Evolutionary conservation across 1,284 basidiomycete genomes (phyloP), one percentile per base, ranked within the genome.

Genomic region (Leccinum griseonigrum): DNA sequence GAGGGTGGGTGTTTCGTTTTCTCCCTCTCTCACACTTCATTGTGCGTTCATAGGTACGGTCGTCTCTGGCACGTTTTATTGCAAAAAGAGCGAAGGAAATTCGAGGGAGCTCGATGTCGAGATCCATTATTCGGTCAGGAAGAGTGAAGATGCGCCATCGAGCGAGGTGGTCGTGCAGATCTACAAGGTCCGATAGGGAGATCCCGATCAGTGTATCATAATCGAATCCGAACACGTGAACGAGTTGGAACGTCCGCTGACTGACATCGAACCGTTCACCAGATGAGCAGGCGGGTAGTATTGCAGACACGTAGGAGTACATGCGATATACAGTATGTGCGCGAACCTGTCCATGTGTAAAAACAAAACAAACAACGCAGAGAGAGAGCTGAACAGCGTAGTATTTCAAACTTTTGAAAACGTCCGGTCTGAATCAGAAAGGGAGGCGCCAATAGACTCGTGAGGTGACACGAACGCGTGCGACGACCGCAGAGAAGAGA

Each of bases 51-150:
- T 32, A 94, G 93, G 89, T n/a, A 86, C 90, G 1, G 74, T 81
- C n/a, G 86, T 98, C 34, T 75, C 81, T 7, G 97, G 97, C 8
- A 84, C 78, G 29, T 96, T 98, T 81, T 84, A 86, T 68, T 94
- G 93, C 70, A 82, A 82, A 60, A 97, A 98, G 79, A 91, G 86
- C 67, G 76, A 81, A 26, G 82, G 79, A n/a, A 98, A 98, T 74
- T 87, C 88, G 32, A 82, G 97, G 56, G 96, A 98, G 71, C 78
- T 98, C 54, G 92, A 97, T 66, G 86, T 97, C 14, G 95, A 98
- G 78, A 90, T 98, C 54, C 94, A 95, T 72, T 98, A 93, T 76
- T 79, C 82, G 0, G 81, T 91, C 7, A 77, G 78, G 61, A 71
- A 76, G 34, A 64, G 66, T 13, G 69, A 62, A 11, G 75, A 76